A percentile compares a stretch with the other conserved stretches of the same genome.
These are phyloP conservation scores for Zopfochytrium polystomum DNA, from an alignment of 371 early-diverging fungal genomes.

Conservation along the genomic window DNA sequence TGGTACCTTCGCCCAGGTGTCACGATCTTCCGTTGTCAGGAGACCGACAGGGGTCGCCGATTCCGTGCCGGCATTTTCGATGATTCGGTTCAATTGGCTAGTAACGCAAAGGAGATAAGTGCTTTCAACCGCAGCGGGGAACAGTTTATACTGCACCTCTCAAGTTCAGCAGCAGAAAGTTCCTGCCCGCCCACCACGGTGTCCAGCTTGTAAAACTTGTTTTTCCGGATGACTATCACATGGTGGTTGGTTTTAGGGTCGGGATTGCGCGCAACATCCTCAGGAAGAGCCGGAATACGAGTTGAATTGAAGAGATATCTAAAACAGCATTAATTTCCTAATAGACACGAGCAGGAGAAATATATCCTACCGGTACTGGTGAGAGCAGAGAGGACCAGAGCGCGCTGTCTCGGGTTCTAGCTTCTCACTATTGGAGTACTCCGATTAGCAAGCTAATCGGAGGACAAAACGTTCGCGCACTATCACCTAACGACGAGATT, in stretches of 20 bases:
- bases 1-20: conserved; percentile 77
- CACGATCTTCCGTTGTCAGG: conserved; percentile 89
- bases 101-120: neutral
- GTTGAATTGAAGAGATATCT: conserved; percentile 86
- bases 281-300: conserved; percentile 82
- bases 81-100: conserved; percentile 54
- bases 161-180: conserved; percentile 79
- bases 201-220: conserved; percentile 82
- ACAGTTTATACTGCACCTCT: conserved; percentile 29
- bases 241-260: conserved; percentile 77
- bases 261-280: conserved; percentile 70
- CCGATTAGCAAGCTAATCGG: neutral
- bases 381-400: conserved; percentile 77
- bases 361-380: conserved; percentile 72
- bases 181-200: conserved; percentile 67
- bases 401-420: conserved; percentile 84
- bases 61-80: conserved; percentile 68
- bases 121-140: neutral
- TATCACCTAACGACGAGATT: conserved; percentile 30
- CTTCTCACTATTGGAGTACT: conserved; percentile 42
- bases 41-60: conserved; percentile 75
- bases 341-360: neutral
- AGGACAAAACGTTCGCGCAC: neutral
- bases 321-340: conserved; percentile 2
- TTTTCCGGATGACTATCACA: conserved; percentile 83